Percentiles rank a stretch among this genome's conserved stretches.
These are phyloP conservation scores for Penicillium sp. DNA, from an alignment of 2,329 filamentous ascomycete genomes.

Conservation along the genomic window DNA sequence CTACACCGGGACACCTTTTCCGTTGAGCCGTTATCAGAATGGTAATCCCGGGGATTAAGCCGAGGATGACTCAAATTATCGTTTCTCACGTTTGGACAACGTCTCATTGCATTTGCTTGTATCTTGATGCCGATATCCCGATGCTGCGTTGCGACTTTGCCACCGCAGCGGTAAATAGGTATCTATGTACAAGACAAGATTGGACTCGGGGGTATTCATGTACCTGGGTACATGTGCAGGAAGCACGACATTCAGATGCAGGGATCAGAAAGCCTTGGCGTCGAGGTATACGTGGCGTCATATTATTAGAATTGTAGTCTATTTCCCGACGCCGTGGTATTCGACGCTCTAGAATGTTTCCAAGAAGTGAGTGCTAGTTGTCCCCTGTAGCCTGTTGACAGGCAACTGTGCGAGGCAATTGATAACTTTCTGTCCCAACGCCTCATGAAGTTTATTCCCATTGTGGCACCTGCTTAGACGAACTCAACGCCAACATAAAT, in stretches of 20 bases:
- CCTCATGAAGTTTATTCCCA: background rate
- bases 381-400: no score
- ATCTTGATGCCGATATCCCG: background rate
- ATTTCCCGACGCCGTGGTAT: conserved; percentile 15
- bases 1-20: background rate
- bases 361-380: conserved; percentile 16
- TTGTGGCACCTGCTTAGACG: background rate
- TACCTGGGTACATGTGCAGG: background rate
- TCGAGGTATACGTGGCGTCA: background rate
- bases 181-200: background rate
- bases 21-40: no score
- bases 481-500: background rate
- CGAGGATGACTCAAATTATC: background rate
- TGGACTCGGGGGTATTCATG: no score
- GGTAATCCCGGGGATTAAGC: background rate
- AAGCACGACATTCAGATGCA: background rate
- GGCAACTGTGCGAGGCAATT: no score
- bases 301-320: conserved; percentile 8
- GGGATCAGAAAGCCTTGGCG: background rate
- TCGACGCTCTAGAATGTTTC: conserved; percentile 12
- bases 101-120: background rate
- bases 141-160: background rate
- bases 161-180: background rate
- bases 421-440: background rate
- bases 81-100: background rate